Evolutionary conservation across 352 stramenopile species (phyloP), one percentile per base, ranked within the genome.

Genomic region (Phytophthora cryptogea): DNA sequence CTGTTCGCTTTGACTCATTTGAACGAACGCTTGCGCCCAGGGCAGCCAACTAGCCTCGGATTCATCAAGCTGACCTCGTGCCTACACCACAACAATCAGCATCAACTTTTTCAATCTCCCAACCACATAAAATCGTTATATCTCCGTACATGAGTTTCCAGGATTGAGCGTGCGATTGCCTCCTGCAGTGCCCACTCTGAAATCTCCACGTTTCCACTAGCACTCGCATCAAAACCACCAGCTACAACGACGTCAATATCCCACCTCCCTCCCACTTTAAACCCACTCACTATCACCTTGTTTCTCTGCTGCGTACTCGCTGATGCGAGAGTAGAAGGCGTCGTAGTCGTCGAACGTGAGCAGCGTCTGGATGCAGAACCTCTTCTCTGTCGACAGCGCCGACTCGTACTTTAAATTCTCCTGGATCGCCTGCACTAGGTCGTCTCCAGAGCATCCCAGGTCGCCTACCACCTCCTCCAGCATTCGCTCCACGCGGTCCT

Each of bases 321-420:
- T 73, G 40, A 93, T 91, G 20, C 73, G 70, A 2, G 65, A 60
- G 45, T 68, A 72, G n/a, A 93, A 93, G 8, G 72, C 63, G 17
- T 72, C 66, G 53, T 79, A 93, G 51, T 89, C 68, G 37, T 91
- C 78, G 44, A 89, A 90, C 13, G 84, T 74, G 8, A 93, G 68
- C 41, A 91, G 68, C 26, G 73, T 90, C 61, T 90, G 76, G 63
- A 93, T 76, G 46, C 88, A 82, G 42, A 88, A 85, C 4, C 64
- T 60, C 8, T 78, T 73, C 44, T 90, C 81, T 1, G 66, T 70
- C 8, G 75, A 72, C 16, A 78, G 23, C 17, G 70, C 53, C 10
- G 45, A 56, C 26, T 73, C 70, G 4, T 69, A 70, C 1, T 56
- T 68, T 23, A 73, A 54, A 27, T 72, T 80, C 5, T 80, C 63